These are phyloP conservation scores for Nakazawaea laoshanensis DNA, from an alignment of 805 yeast genomes.

Conservation along the genomic window DNA sequence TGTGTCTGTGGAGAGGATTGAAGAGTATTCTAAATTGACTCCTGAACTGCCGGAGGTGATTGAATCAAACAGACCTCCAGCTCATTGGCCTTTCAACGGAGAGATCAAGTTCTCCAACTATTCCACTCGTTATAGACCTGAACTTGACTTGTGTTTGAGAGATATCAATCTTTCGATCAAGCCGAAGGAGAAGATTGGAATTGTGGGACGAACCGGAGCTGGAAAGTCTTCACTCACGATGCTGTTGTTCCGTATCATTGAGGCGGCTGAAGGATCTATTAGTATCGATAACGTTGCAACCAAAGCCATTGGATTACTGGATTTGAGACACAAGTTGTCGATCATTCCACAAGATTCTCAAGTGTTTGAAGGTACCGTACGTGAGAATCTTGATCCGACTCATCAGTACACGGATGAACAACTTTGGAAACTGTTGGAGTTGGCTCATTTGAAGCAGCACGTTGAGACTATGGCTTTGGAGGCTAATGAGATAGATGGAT, in stretches of 20 bases:
- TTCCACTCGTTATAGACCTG: conserved; percentile 63
- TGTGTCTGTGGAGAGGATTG: conserved; percentile 83
- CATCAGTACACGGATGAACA: conserved; percentile 48
- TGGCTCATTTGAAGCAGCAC: conserved; percentile 60
- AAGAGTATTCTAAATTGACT: conserved; percentile 62
- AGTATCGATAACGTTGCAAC: conserved; percentile 57
- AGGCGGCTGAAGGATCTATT: conserved; percentile 54
- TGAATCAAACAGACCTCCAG: conserved; percentile 53
- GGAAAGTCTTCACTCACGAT: conserved; percentile 72
- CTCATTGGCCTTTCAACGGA: conserved; percentile 58
- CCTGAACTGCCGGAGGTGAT: conserved; percentile 71
- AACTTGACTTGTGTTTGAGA: conserved; percentile 60
- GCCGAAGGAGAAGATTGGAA: conserved; percentile 71
- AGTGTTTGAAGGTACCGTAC: conserved; percentile 66
- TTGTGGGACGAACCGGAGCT: conserved; percentile 87
- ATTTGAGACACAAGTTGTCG: conserved; percentile 56
- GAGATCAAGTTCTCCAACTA: conserved; percentile 51
- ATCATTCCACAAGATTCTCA: conserved; percentile 84
- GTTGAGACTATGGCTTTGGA: conserved; percentile 33
- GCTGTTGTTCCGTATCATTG: conserved; percentile 69
- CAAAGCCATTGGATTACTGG: conserved; percentile 51
- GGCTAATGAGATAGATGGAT: conserved; percentile 23
- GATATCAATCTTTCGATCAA: conserved; percentile 47
- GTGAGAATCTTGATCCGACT: conserved; percentile 75
- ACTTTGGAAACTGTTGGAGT: conserved; percentile 62